A percentile compares a stretch with the other conserved stretches of the same genome.
Conservation (phyloP, 2,329 filamentous ascomycete genomes). For the Cladosporium sp. region DNA sequence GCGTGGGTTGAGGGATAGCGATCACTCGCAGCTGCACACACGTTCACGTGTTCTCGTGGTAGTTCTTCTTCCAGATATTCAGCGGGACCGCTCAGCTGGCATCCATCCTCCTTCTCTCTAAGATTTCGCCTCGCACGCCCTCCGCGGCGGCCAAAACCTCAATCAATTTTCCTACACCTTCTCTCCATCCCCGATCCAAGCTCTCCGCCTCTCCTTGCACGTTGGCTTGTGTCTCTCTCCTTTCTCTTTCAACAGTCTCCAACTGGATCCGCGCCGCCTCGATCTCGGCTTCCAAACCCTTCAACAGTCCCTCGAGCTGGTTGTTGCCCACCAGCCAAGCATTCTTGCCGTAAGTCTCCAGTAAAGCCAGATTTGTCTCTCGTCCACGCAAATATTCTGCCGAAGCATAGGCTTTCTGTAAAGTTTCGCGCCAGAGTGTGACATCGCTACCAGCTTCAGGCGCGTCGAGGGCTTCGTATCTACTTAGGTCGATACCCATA, state of each 20-base stretch:
- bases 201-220: conserved; percentile 68
- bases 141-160: conserved; percentile 86
- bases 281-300: conserved; percentile 69
- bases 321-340: conserved; percentile 86
- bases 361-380: conserved; percentile 62
- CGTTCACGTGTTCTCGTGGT: too few relatives aligned
- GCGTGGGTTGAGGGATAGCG: not conserved
- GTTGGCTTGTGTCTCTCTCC: conserved; percentile 66
- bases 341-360: conserved; percentile 80
- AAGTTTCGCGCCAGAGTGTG: conserved; percentile 46
- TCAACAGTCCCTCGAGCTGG: conserved; percentile 68
- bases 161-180: conserved; percentile 71
- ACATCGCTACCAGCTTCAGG: conserved; percentile 41
- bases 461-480: conserved; percentile 75
- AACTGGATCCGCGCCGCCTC: conserved; percentile 62
- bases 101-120: conserved; percentile 56
- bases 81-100: conserved; percentile 19
- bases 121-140: conserved; percentile 61
- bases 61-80: not conserved
- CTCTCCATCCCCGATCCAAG: conserved; percentile 74
- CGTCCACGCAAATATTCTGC: conserved; percentile 55
- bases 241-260: conserved; percentile 66
- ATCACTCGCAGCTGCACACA: too few relatives aligned
- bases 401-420: conserved; percentile 55
- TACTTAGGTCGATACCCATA: conserved; percentile 66